Evolutionary conservation across 768 basidiomycete genomes (phyloP), one percentile per base, ranked within the genome.

Genomic region (Mycena leptocephala): DNA sequence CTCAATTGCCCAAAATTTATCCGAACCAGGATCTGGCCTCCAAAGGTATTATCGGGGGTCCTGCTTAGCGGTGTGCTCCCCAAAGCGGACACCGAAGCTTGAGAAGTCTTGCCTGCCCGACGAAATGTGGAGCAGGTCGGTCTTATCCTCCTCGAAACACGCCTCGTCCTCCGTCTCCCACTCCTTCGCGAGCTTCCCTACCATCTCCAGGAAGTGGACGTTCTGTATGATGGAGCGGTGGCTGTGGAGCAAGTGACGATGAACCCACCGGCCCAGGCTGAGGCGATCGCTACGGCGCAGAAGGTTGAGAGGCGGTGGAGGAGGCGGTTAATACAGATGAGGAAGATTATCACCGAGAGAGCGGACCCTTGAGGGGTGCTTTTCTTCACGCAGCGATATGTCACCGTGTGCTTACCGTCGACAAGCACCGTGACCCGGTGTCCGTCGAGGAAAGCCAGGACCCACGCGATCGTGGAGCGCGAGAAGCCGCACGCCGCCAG

Each of bases 121-220:
- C n/a, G n/a, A n/a, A n/a, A n/a, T n/a, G 33, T 66, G 65, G 18
- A 53, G 5, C 13, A 66, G 46, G 2, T 66, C 46, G 2, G 65
- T 48, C 65, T 66, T 66, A 22, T 66, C 65, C 5, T 35, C 48
- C 65, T 66, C 46, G n/a, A 66, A 66, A 9, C 18, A 5, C 30
- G 28, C 65, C 14, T 66, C 65, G 28, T 66, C 65, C 32, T 66
- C 65, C 18, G 5, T 16, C 48, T 66, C 65, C 65, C 43, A 66
- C 33, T 18, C 48, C 65, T 66, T 66, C 26, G 65, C 65, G 6
- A 51, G 26, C 46, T 16, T 11, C 8, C 65, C 65, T 22, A 20
- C 65, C 14, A 5, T 7, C 30, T 66, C 65, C 46, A 66, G 33
- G 2, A 2, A 11, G 6, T 16, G 10, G 13, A 66, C 33, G 18